phyloP scores from a whole-genome alignment of 495 filamentous ascomycete genomes.

The Trichoderma parareesei region DNA sequence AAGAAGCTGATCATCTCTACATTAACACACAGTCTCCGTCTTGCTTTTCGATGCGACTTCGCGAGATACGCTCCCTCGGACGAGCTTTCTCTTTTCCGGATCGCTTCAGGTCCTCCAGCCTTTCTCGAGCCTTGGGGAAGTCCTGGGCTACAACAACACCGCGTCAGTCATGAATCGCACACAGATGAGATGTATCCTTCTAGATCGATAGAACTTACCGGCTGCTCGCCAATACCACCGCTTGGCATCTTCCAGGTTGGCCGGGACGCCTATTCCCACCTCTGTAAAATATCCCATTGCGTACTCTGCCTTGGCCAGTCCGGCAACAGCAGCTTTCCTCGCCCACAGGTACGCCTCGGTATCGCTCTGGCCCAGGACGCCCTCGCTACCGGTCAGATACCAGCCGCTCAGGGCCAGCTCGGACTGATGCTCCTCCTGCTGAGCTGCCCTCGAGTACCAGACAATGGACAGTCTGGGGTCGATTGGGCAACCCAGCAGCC shows the following conservation, averaged over 20 bases:
- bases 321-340: slow-evolving; percentile 77
- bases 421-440: slow-evolving; percentile 89
- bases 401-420: slow-evolving; percentile 90
- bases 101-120: slow-evolving; percentile 84
- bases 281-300: slow-evolving; percentile 98
- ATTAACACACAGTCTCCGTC: slow-evolving; percentile 81
- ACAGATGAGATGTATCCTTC: not conserved
- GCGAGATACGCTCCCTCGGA: slow-evolving; percentile 70
- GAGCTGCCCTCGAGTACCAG: slow-evolving; percentile 88
- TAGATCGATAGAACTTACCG: slow-evolving; percentile 55
- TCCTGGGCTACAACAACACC: slow-evolving; percentile 59
- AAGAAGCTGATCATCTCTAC: slow-evolving; percentile 32
- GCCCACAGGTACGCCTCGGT: slow-evolving; percentile 98
- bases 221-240: slow-evolving; percentile 97
- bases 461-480: slow-evolving; percentile 77
- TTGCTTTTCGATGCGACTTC: slow-evolving; percentile 64
- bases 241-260: slow-evolving; percentile 89
- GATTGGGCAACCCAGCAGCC: slow-evolving; percentile 69
- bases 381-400: slow-evolving; percentile 89
- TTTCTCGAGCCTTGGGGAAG: slow-evolving; percentile 84
- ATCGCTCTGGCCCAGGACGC: slow-evolving; percentile 83
- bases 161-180: slow-evolving; percentile 14
- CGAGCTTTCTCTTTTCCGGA: slow-evolving; percentile 59
- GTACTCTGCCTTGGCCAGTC: slow-evolving; percentile 87
- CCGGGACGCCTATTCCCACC: slow-evolving; percentile 80